Conservation (phyloP, 306 rosid genomes). For the Prunus padus region DNA sequence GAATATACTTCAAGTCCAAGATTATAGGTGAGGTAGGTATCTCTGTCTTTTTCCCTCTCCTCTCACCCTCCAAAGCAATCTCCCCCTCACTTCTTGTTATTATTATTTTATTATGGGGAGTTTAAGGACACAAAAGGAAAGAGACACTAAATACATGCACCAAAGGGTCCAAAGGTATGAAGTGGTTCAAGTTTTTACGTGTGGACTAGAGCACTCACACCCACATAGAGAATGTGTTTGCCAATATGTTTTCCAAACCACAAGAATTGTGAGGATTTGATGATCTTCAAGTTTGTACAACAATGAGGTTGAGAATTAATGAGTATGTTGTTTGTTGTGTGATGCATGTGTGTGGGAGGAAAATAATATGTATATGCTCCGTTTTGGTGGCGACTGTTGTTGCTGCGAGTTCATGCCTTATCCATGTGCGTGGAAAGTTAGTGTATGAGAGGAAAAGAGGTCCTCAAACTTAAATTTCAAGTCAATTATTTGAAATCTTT, state of each 20-base stretch:
- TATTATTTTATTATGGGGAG: not conserved
- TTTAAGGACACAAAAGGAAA: not conserved
- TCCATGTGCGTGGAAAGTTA: constrained; percentile 26
- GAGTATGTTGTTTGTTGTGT: not conserved
- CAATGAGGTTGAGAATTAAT: not conserved
- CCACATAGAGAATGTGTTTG: constrained; percentile 6
- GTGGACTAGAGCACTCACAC: constrained; percentile 14
- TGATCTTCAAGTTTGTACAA: not conserved
- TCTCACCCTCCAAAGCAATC: not conserved
- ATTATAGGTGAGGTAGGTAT: not conserved
- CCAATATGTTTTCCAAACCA: constrained; percentile 33
- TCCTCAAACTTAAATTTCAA: not conserved
- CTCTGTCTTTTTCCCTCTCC: not conserved
- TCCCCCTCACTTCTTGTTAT: not conserved
- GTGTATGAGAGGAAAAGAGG: not conserved
- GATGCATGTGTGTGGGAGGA: not conserved
- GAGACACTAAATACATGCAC: not conserved
- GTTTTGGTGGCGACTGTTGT: constrained; percentile 2
- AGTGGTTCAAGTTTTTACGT: constrained; percentile 11
- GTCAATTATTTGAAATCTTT: not conserved
- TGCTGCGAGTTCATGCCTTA: constrained; percentile 25
- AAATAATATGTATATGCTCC: not conserved
- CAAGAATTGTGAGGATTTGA: constrained; percentile 17
- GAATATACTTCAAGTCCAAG: not conserved
- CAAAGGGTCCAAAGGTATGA: not conserved